Percentiles rank a stretch among this genome's conserved stretches.
These are phyloP conservation scores for Geotrichum europaeum DNA, from an alignment of 1,139 yeast species.

Conservation along the genomic window DNA sequence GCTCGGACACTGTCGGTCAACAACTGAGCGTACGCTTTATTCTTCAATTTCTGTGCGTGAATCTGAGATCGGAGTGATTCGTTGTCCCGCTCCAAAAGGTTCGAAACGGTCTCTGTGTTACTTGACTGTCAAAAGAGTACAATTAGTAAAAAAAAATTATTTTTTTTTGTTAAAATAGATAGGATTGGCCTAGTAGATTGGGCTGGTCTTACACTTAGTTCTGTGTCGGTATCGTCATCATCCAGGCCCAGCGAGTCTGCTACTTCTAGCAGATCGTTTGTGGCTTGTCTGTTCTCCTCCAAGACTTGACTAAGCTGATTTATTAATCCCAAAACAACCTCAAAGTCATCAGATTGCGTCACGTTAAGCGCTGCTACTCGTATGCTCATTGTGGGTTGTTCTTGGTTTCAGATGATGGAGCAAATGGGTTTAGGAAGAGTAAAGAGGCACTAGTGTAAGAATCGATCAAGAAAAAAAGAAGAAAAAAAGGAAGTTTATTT, in stretches of 20 bases:
- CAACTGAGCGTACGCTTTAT: constrained; percentile 22
- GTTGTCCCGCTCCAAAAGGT: constrained; percentile 18
- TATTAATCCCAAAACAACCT: constrained; percentile 27
- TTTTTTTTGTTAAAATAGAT: neutral
- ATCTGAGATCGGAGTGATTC: constrained; percentile 20
- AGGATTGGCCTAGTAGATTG: neutral
- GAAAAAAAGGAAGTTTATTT: neutral
- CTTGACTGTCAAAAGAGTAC: neutral
- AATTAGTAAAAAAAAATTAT: neutral
- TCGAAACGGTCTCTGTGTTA: constrained; percentile 4
- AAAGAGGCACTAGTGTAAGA: neutral
- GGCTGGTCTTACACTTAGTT: constrained; percentile 1
- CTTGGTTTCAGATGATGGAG: neutral
- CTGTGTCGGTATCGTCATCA: constrained; percentile 17
- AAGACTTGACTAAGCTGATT: constrained; percentile 26
- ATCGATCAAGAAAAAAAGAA: neutral
- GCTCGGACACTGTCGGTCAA: constrained; percentile 22
- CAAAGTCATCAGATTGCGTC: constrained; percentile 29
- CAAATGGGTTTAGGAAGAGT: neutral
- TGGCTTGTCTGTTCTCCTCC: constrained; percentile 25
- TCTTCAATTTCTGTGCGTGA: constrained; percentile 18
- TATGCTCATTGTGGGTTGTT: constrained; percentile 5
- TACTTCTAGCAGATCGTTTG: constrained; percentile 26
- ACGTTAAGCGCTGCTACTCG: constrained; percentile 14
- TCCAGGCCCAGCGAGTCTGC: constrained; percentile 30